Conservation (phyloP, 2,329 filamentous ascomycete species). For the Ophiostoma quercus region DNA sequence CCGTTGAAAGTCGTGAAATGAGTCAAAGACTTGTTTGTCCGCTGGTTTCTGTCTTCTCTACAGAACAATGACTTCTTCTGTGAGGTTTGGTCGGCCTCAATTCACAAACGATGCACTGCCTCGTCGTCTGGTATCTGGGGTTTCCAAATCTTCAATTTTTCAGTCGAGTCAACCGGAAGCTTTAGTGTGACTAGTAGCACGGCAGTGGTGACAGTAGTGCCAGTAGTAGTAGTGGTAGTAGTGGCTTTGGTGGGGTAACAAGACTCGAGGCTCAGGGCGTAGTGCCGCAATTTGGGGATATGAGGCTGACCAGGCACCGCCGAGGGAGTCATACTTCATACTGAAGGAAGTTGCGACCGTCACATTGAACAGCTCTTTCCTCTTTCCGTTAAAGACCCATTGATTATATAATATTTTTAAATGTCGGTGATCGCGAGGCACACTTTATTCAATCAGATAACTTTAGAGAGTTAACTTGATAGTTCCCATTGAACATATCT, state of each 20-base stretch:
- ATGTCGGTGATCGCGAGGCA: too few relatives aligned
- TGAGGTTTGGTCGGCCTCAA: background rate
- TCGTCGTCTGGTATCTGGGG: background rate
- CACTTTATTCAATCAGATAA: too few relatives aligned
- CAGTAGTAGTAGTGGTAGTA: background rate
- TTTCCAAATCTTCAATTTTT: background rate
- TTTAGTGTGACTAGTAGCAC: background rate
- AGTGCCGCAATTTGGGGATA: background rate
- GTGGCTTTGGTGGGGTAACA: background rate
- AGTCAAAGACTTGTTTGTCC: background rate
- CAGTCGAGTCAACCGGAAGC: background rate
- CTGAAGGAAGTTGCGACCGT: background rate
- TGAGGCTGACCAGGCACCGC: background rate
- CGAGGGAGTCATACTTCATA: background rate
- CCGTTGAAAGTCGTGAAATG: background rate
- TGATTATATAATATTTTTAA: background rate
- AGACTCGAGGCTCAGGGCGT: background rate
- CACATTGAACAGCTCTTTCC: background rate
- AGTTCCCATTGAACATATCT: too few relatives aligned
- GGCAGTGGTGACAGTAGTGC: background rate
- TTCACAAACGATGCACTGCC: background rate
- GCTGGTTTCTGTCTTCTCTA: background rate
- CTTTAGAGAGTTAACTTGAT: too few relatives aligned
- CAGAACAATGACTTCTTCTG: background rate
- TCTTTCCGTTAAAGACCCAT: background rate